Base-by-base conservation (phyloP, 306 rosid species). In the Begonia peltatifolia region DNA sequence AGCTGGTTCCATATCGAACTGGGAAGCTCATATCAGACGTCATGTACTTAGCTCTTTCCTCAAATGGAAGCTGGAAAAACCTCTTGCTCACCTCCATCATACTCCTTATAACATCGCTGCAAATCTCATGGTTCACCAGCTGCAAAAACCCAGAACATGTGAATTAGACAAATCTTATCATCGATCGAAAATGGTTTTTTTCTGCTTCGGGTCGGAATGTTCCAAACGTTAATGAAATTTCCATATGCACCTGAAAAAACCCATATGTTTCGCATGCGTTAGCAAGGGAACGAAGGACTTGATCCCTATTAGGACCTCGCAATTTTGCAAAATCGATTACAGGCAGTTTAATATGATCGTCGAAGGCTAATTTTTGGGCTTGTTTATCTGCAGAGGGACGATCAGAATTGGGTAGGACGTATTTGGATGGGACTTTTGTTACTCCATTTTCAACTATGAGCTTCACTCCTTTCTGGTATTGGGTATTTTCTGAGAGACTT, bases 321-420 rank as follows among this genome's bases (percentile, higher is more conserved):
- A 85, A 64, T 14, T 82, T 84, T 41, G 75, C 61, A 11, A 79
- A 73, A 72, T 86, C 95, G 25, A 86, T 82, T 65, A 79, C 46
- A 36, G 93, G 95, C 44, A 82, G 61, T 56, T 71, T 17, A 7
- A 50, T 68, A 35, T 79, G 73, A 56, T 68, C 75, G 7, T 57
- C 23, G 53, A 20, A 5, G 18, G 10, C 53, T 14, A 36, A 35
- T 51, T 68, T 0, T 2, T 10, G 14, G 13, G 18, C 10, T 2
- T 48, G 3, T 42, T 42, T 12, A 44, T 44, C 14, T 3, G 48
- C 48, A 15, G 11, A 38, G 46, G 88, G 85, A 52, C 93, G 55
- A 0, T 86, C 95, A 2, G 71, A 60, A 42, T 62, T 51, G 3
- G 95, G 81, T 42, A 82, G 61, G 68, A 86, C 65, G 64, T 77